Conservation (phyloP, 2,329 filamentous ascomycete species). For the Lachnellula suecica region DNA sequence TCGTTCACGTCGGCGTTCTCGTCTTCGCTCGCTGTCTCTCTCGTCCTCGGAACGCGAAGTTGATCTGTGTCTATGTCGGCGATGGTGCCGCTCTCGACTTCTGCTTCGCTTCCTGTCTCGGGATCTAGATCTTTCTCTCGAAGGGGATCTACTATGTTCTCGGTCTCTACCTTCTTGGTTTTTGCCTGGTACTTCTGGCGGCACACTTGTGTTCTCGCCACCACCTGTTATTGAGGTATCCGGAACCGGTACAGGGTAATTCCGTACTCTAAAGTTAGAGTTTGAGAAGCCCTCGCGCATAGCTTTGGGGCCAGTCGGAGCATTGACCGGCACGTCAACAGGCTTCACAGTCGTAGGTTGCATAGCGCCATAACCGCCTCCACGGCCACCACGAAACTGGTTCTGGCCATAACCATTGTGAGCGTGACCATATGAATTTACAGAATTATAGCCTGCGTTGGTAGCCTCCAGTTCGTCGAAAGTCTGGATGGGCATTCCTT, state of each 20-base stretch:
- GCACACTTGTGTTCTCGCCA: slow-evolving; percentile 27
- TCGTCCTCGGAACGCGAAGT: slow-evolving; percentile 31
- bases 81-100: slow-evolving; percentile 22
- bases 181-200: slow-evolving; percentile 20
- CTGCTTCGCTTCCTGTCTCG: slow-evolving; percentile 30
- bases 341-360: slow-evolving; percentile 32
- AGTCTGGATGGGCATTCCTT: slow-evolving; percentile 32
- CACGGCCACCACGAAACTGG: slow-evolving; percentile 34
- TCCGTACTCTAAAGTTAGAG: slow-evolving; percentile 59
- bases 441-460: slow-evolving; percentile 35
- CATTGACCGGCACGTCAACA: slow-evolving; percentile 58
- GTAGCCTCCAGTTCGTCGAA: slow-evolving; percentile 33
- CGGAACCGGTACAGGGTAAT: slow-evolving; percentile 38
- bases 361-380: slow-evolving; percentile 39
- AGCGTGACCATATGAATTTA: slow-evolving; percentile 29
- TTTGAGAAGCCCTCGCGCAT: slow-evolving; percentile 89
- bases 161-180: slow-evolving; percentile 20
- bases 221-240: slow-evolving; percentile 24
- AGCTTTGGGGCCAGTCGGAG: slow-evolving; percentile 89
- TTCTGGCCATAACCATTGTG: slow-evolving; percentile 37
- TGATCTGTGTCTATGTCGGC: slow-evolving; percentile 32
- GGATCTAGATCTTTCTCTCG: slow-evolving; percentile 28
- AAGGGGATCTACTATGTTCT: slow-evolving; percentile 26
- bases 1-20: slow-evolving; percentile 31
- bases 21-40: slow-evolving; percentile 30